These are phyloP conservation scores for Aspergillus chevalieri DNA, from an alignment of 2,329 filamentous ascomycete species.

Conservation along the genomic window DNA sequence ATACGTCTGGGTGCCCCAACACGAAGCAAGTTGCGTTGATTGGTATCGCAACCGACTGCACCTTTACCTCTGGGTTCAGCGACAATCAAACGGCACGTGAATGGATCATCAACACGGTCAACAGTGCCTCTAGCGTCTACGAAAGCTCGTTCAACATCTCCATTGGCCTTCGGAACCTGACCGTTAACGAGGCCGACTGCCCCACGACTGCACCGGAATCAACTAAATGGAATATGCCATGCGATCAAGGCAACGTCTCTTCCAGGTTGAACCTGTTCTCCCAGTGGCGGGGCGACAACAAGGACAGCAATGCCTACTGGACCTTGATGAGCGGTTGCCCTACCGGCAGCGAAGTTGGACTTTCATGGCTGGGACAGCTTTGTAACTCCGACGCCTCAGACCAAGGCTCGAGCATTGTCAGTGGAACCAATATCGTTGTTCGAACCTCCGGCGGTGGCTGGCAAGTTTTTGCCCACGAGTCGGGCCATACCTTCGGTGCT, in stretches of 20 bases:
- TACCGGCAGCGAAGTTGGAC: slow-evolving; percentile 76
- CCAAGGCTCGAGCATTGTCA: slow-evolving; percentile 61
- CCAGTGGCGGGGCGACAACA: slow-evolving; percentile 70
- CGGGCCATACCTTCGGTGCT: slow-evolving; percentile 89
- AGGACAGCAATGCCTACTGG: slow-evolving; percentile 88
- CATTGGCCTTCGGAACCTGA: slow-evolving; percentile 78
- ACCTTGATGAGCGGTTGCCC: slow-evolving; percentile 76
- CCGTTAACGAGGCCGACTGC: slow-evolving; percentile 69
- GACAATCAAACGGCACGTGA: slow-evolving; percentile 57
- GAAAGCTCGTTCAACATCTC: slow-evolving; percentile 93
- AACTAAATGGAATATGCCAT: slow-evolving; percentile 79
- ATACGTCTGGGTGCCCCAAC: slow-evolving; percentile 73
- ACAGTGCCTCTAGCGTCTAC: slow-evolving; percentile 78
- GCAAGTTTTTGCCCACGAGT: slow-evolving; percentile 80
- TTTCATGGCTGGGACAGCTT: slow-evolving; percentile 88
- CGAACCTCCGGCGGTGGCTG: slow-evolving; percentile 67
- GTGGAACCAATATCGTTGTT: slow-evolving; percentile 83
- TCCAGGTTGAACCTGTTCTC: slow-evolving; percentile 83
- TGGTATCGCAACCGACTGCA: slow-evolving; percentile 89
- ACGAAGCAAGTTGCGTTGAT: slow-evolving; percentile 89
- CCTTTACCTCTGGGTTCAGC: slow-evolving; percentile 69
- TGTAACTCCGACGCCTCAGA: slow-evolving; percentile 55
- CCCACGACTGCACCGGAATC: slow-evolving; percentile 60
- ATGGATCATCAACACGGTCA: slow-evolving; percentile 79
- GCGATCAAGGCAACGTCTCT: slow-evolving; percentile 55